phyloP scores from a whole-genome alignment of 1,139 yeast genomes.

The Candida albicans region DNA sequence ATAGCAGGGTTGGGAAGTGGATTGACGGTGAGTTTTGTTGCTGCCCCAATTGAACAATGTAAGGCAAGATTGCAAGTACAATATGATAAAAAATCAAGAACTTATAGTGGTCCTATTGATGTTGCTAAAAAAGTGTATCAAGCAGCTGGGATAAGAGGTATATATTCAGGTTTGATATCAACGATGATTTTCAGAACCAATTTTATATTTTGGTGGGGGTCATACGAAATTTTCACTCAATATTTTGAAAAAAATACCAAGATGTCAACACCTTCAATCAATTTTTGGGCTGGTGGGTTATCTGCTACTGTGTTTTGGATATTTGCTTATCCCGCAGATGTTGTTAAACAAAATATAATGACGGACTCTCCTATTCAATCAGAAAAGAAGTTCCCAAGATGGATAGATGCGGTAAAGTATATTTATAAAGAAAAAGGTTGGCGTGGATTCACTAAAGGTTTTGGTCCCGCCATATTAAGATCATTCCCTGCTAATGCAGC shows the following conservation, averaged over 20 bases:
- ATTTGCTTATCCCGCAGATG: slow-evolving; percentile 88
- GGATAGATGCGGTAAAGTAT: slow-evolving; percentile 70
- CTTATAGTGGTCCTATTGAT: slow-evolving; percentile 78
- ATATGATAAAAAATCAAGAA: slow-evolving; percentile 71
- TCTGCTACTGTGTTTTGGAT: slow-evolving; percentile 88
- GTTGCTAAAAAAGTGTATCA: slow-evolving; percentile 56
- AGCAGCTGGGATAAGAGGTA: slow-evolving; percentile 64
- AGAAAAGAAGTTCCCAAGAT: slow-evolving; percentile 65
- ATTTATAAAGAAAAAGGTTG: slow-evolving; percentile 58
- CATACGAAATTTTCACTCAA: slow-evolving; percentile 75
- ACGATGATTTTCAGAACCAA: slow-evolving; percentile 84
- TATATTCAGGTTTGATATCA: slow-evolving; percentile 79
- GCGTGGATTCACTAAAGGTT: slow-evolving; percentile 75
- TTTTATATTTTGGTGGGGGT: slow-evolving; percentile 93
- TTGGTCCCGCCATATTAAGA: slow-evolving; percentile 70
- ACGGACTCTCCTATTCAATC: slow-evolving; percentile 68
- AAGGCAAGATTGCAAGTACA: slow-evolving; percentile 89
- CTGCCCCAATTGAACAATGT: slow-evolving; percentile 89
- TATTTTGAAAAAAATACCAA: slow-evolving; percentile 65
- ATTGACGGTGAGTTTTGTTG: slow-evolving; percentile 88
- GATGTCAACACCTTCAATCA: slow-evolving; percentile 65
- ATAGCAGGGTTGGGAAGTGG: slow-evolving; percentile 84
- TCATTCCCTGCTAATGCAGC: slow-evolving; percentile 93
- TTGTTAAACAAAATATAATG: slow-evolving; percentile 83
- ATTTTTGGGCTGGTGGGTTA: slow-evolving; percentile 90